Evolutionary conservation across 345 rosid genomes (phyloP).

Genomic region (Bretschneidera sinensis): DNA sequence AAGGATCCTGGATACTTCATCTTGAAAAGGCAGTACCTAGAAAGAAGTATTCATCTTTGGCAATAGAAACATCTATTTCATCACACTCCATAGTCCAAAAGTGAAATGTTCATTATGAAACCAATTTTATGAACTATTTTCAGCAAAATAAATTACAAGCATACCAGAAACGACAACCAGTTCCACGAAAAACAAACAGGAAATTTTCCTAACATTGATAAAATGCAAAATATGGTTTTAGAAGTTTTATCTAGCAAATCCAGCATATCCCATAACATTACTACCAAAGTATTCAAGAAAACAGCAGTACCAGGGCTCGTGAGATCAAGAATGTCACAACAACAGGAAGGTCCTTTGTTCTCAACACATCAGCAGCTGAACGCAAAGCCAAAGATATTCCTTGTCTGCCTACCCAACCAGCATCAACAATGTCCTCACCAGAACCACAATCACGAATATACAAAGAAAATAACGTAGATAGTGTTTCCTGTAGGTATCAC

Average conservation of each 20-base stretch:
- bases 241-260: not conserved
- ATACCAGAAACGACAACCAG: not conserved
- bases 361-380: slow-evolving; percentile 87
- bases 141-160: not conserved
- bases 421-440: slow-evolving; percentile 59
- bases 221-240: not conserved
- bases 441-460: slow-evolving; percentile 67
- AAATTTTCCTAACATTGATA: not conserved
- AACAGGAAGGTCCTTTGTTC: slow-evolving; percentile 93
- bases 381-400: slow-evolving; percentile 87
- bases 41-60: no score
- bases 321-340: slow-evolving; percentile 96
- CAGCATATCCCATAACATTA: not conserved
- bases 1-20: no score
- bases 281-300: not conserved
- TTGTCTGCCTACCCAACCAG: slow-evolving; percentile 93
- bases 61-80: not conserved
- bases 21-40: no score
- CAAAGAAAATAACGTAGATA: slow-evolving; percentile 81
- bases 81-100: not conserved
- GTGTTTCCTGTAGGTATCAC: slow-evolving; percentile 61
- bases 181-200: not conserved
- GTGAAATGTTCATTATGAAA: not conserved
- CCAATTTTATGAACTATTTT: not conserved
- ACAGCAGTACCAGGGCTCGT: slow-evolving; percentile 67